phyloP scores from a whole-genome alignment of 2,329 filamentous ascomycete species.

The Blastomyces silverae region DNA sequence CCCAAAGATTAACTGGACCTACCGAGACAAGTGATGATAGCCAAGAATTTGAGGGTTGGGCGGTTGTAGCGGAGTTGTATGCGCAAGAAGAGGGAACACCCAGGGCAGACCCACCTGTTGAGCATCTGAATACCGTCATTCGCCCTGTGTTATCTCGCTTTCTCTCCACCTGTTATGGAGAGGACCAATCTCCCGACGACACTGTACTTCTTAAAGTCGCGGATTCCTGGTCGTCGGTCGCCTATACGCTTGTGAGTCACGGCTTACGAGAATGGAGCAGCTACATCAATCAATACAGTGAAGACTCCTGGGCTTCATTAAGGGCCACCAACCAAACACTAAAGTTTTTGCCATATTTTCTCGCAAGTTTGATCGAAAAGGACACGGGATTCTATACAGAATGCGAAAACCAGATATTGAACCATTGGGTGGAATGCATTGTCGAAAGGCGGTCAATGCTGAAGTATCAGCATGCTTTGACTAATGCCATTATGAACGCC shows the following conservation, averaged over 20 bases:
- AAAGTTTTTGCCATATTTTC: constrained; percentile 43
- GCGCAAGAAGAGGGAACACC: constrained; percentile 29
- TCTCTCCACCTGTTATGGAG: constrained; percentile 56
- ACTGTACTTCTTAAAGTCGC: constrained; percentile 46
- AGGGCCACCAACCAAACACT: constrained; percentile 43
- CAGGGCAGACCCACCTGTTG: constrained; percentile 23
- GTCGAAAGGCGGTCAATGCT: constrained; percentile 55
- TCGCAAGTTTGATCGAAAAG: constrained; percentile 41
- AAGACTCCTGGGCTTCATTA: constrained; percentile 45
- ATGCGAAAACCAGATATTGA: constrained; percentile 46
- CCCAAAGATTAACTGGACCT: constrained; percentile 22
- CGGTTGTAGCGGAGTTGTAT: constrained; percentile 46
- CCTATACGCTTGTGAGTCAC: constrained; percentile 43
- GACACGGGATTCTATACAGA: constrained; percentile 39
- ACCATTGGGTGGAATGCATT: constrained; percentile 49
- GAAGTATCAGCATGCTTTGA: constrained; percentile 55
- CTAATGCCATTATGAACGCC: constrained; percentile 48
- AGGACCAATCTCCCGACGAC: constrained; percentile 51
- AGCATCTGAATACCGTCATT: constrained; percentile 39
- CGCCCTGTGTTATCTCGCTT: constrained; percentile 48
- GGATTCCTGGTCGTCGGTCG: constrained; percentile 51
- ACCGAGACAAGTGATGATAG: constrained; percentile 50
- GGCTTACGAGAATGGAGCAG: constrained; percentile 48
- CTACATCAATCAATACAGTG: constrained; percentile 51
- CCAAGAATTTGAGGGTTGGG: constrained; percentile 58